Base-by-base conservation (phyloP, 2,329 filamentous ascomycete species). In the Ceratocystis cacaofunesta region DNA sequence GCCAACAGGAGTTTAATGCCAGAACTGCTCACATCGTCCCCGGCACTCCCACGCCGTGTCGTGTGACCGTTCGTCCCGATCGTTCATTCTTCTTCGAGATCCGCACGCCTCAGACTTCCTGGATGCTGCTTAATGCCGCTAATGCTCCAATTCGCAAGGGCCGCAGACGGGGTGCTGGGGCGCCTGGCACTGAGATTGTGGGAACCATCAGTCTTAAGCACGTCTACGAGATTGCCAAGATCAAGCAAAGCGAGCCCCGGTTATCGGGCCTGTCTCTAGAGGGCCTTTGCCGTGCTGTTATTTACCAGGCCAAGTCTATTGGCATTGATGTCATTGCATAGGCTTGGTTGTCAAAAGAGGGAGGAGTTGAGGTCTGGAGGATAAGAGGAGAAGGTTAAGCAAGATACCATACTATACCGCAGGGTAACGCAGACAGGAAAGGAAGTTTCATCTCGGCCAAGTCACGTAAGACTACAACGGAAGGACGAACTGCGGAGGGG, bases 211-310 rank as follows among this genome's bases (percentile, higher is more conserved):
- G 88, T 71, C 78, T 99, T 72, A 99, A 99, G 80, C 94, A 99
- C 77, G 80, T 99, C 25, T 97, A 91, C 77, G 92, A 97, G 78
- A 97, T 99, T 76, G 94, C 94, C 69, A 92, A 90, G 80, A 95
- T 99, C 73, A 99, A 99, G 82, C 87, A 90, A 70, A 79, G 82
- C 64, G 89, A 94, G 76, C 77, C 86, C 68, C 81, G 89, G 67
- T 76, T 92, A 68, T 90, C 88, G 1, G 89, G 88, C 1, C 73
- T 90, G 71, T 81, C 83, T 61, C 75, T 92, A 64, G 80, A 90
- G 73, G 86, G 86, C 0, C 72, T 92, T 32, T 90, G 88, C 77
- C 85, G 82, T 76, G 84, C 85, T 65, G 79, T 92, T 68, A 89
- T 92, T 70, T 85, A 79, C 70, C 86, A 89, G 75, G 85, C 86